Evolutionary conservation across 805 yeast genomes (phyloP), one percentile per base, ranked within the genome.

Genomic region (Cyberlindnera bimundalis): DNA sequence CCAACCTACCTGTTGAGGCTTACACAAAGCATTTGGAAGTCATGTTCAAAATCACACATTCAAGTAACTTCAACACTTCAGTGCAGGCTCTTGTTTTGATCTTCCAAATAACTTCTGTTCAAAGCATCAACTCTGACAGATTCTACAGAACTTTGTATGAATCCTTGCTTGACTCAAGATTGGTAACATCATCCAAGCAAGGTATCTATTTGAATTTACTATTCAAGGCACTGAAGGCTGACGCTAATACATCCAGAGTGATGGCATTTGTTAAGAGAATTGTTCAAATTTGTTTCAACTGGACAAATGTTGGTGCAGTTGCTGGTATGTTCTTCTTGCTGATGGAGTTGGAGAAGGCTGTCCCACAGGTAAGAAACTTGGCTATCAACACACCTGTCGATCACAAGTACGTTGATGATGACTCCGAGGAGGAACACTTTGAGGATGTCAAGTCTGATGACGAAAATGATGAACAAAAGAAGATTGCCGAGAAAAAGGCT

Each of bases 1-100:
- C 96, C 2, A 73, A 79, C 48, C 68, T 93, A 40, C 81, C 88
- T 14, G 74, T 79, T 28, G 80, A 82, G 21, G 75, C 77, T 6
- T 87, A 82, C 57, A 77, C 79, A 49, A 70, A 75, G 46, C 97
- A 93, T 65, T 69, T 91, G 57, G 83, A 87, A 57, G 82, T 95
- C 0, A 67, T 93, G 42, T 93, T 84, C 73, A 79, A 78, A 56
- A 91, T 91, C 60, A 90, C 97, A 5, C 97, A 91, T 62, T 83
- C 96, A 14, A 79, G 96, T 19, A 93, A 93, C 61, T 90, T 91
- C 70, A 87, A 87, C 61, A 91, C 99, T 2, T 82, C 95, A 12
- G 81, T 93, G 18, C 99, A 93, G 67, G 96, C 98, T 0, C 73
- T 93, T 51, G 81, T 84, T 26, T 76, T 93, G 56, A 79, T 93